phyloP scores from a whole-genome alignment of 192 early-diverging fungal species.

The Backusella liffmaniae region DNA sequence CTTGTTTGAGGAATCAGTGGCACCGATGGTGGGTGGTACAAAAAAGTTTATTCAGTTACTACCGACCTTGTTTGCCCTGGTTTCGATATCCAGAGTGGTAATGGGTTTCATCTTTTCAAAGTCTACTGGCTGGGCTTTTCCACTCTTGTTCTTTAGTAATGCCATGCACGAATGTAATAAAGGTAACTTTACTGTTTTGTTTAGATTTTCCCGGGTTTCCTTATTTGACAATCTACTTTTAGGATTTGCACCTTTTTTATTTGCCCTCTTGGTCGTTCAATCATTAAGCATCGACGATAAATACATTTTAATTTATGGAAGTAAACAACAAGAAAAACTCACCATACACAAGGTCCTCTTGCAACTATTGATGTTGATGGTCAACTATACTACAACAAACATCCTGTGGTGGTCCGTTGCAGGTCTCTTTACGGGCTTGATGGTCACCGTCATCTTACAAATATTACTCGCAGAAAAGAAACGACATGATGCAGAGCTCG shows the following conservation, averaged over 20 bases:
- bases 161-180: constrained; percentile 51
- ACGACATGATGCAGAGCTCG: background rate
- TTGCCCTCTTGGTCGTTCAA: constrained; percentile 47
- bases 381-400: constrained; percentile 45
- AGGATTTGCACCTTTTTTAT: constrained; percentile 51
- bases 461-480: background rate
- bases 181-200: constrained; percentile 34
- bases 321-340: constrained; percentile 21
- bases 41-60: constrained; percentile 37
- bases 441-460: constrained; percentile 35
- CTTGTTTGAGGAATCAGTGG: constrained; percentile 52
- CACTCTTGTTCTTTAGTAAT: constrained; percentile 49
- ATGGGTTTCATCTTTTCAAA: constrained; percentile 51
- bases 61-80: constrained; percentile 23
- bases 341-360: constrained; percentile 36
- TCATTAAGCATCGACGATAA: constrained; percentile 40
- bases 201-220: background rate
- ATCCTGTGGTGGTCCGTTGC: constrained; percentile 57
- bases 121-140: constrained; percentile 45
- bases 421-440: constrained; percentile 42
- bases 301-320: constrained; percentile 35
- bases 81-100: constrained; percentile 27
- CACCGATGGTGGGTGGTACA: constrained; percentile 41
- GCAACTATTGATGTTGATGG: constrained; percentile 43
- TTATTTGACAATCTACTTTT: background rate